phyloP scores from a whole-genome alignment of 116 monocot species.

The Cymodocea nodosa region DNA sequence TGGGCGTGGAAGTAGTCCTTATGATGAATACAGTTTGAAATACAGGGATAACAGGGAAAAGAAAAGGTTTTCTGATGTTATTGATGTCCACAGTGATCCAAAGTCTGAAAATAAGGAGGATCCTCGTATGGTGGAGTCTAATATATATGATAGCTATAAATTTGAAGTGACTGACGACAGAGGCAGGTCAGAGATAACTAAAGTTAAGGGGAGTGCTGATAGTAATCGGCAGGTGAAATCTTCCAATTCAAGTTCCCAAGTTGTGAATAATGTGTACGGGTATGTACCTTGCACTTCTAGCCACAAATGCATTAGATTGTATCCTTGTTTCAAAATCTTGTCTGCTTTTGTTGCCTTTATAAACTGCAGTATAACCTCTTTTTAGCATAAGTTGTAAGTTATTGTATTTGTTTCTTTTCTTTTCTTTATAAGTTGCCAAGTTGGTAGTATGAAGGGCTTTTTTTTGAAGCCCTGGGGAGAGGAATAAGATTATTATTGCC shows the following conservation, averaged over 20 bases:
- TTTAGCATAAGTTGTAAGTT: too few relatives aligned
- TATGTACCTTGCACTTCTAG: neutral
- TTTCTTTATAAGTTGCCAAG: too few relatives aligned
- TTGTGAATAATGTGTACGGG: slow-evolving; percentile 1
- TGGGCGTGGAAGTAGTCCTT: slow-evolving; percentile 39
- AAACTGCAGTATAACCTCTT: neutral
- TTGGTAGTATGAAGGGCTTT: too few relatives aligned
- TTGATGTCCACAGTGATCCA: slow-evolving; percentile 22
- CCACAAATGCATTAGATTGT: neutral
- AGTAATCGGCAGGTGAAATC: neutral
- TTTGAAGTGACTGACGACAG: slow-evolving; percentile 12
- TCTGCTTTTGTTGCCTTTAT: neutral
- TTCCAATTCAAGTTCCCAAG: neutral
- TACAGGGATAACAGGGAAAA: slow-evolving; percentile 38
- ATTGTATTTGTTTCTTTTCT: too few relatives aligned
- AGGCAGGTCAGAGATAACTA: slow-evolving; percentile 22
- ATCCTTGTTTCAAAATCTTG: neutral
- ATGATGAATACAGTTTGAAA: slow-evolving; percentile 19
- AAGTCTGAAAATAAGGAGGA: slow-evolving; percentile 26
- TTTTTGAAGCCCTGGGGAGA: too few relatives aligned
- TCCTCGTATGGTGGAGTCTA: slow-evolving; percentile 17
- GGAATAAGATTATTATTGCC: too few relatives aligned
- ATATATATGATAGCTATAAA: slow-evolving; percentile 14
- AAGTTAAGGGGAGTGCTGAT: slow-evolving; percentile 18
- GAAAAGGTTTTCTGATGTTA: slow-evolving; percentile 48